Conservation (phyloP, 108 stramenopile genomes). For the Cyclotella cryptica region DNA sequence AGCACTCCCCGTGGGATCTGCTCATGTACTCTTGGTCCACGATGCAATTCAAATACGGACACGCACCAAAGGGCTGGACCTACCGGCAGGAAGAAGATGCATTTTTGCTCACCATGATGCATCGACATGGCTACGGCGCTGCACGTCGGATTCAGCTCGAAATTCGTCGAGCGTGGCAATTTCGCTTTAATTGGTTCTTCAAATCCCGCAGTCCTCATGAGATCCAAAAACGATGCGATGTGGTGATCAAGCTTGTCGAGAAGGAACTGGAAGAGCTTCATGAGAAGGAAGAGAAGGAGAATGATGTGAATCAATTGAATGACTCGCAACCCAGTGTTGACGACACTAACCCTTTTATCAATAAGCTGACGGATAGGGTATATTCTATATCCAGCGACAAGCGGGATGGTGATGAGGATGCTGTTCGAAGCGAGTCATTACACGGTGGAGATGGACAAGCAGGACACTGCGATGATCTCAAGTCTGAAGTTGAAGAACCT, state of each 20-base stretch:
- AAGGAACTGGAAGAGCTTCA: constrained; percentile 77
- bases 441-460: neutral
- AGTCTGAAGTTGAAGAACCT: neutral
- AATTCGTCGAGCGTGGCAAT: constrained; percentile 95
- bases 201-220: constrained; percentile 93
- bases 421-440: too few species aligned
- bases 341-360: neutral
- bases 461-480: neutral
- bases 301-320: neutral
- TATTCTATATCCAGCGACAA: neutral
- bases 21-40: constrained; percentile 86
- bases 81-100: constrained; percentile 97
- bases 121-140: constrained; percentile 94
- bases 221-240: constrained; percentile 93
- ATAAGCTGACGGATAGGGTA: constrained; percentile 7
- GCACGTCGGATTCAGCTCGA: constrained; percentile 94
- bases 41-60: constrained; percentile 86
- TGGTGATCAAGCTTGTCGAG: constrained; percentile 76
- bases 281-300: constrained; percentile 51
- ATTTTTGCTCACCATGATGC: constrained; percentile 95
- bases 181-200: constrained; percentile 99
- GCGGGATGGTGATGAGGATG: too few species aligned
- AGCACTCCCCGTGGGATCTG: constrained; percentile 70
- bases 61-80: constrained; percentile 58
- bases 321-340: neutral